Evolutionary conservation across 805 yeast genomes (phyloP).

Genomic region (Ogataea ganodermae): DNA sequence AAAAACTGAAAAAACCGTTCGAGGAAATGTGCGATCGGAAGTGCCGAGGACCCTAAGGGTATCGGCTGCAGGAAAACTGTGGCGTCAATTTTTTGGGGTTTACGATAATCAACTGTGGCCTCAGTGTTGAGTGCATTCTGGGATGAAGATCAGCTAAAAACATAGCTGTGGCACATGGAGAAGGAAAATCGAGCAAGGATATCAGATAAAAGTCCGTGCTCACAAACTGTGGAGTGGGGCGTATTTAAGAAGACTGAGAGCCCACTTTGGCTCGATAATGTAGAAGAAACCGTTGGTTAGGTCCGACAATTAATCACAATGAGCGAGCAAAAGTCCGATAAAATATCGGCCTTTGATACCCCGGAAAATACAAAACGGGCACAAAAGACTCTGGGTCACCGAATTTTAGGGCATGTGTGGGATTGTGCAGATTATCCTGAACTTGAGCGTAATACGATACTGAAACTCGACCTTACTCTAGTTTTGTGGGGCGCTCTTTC

Average conservation of each 20-base stretch:
- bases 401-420: slow-evolving; percentile 13
- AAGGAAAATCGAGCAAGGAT: too few species aligned
- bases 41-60: background rate
- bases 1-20: background rate
- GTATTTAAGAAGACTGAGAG: too few species aligned
- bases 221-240: background rate
- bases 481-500: slow-evolving; percentile 34
- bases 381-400: slow-evolving; percentile 3
- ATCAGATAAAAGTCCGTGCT: too few species aligned
- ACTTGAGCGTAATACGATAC: slow-evolving; percentile 33
- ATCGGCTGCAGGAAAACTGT: background rate
- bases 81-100: background rate
- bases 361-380: background rate
- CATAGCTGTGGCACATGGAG: too few species aligned
- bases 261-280: too few species aligned
- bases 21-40: background rate
- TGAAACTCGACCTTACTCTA: slow-evolving; percentile 35
- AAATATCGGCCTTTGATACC: background rate
- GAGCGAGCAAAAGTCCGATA: slow-evolving; percentile 3
- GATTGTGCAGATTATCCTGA: slow-evolving; percentile 34
- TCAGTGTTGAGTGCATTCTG: background rate
- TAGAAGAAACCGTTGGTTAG: too few species aligned
- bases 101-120: background rate
- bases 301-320: background rate
- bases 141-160: background rate